Evolutionary conservation across 208 protist species (phyloP).

Genomic region (Trypanosoma congolense): DNA sequence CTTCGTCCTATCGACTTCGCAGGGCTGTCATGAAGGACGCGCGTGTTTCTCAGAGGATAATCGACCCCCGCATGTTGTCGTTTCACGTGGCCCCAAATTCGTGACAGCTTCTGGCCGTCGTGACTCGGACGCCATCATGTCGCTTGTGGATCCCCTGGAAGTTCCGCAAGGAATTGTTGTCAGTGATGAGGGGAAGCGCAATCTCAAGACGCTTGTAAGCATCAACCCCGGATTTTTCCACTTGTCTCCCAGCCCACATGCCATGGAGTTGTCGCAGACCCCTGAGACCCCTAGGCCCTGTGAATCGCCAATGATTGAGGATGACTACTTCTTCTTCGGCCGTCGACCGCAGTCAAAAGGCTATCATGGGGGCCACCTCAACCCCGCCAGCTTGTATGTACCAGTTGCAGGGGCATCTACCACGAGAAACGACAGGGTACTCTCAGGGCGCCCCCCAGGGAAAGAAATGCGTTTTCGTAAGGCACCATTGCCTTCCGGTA

Average conservation of each 20-base stretch:
- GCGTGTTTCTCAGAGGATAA: no score
- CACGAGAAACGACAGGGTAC: background rate
- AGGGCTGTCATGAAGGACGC: background rate
- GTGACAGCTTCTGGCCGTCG: background rate
- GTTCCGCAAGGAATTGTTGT: background rate
- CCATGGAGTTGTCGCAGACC: no score
- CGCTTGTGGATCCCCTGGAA: background rate
- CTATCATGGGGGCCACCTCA: background rate
- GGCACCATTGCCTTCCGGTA: background rate
- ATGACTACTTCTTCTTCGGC: slow-evolving; percentile 88
- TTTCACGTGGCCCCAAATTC: slow-evolving; percentile 12
- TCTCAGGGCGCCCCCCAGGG: background rate
- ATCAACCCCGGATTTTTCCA: slow-evolving; percentile 16
- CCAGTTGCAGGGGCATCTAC: background rate
- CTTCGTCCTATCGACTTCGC: background rate
- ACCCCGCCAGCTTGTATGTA: background rate
- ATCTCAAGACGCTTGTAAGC: slow-evolving; percentile 14
- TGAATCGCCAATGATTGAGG: slow-evolving; percentile 46
- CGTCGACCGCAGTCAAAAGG: slow-evolving; percentile 1
- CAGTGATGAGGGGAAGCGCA: background rate
- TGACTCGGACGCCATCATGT: background rate
- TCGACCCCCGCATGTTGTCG: slow-evolving; percentile 7
- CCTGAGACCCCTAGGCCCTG: background rate
- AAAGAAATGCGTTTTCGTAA: background rate
- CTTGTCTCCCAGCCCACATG: background rate